Evolutionary conservation across 148 eudicot species (phyloP).

Genomic region (Vaccinium macrocarpon): DNA sequence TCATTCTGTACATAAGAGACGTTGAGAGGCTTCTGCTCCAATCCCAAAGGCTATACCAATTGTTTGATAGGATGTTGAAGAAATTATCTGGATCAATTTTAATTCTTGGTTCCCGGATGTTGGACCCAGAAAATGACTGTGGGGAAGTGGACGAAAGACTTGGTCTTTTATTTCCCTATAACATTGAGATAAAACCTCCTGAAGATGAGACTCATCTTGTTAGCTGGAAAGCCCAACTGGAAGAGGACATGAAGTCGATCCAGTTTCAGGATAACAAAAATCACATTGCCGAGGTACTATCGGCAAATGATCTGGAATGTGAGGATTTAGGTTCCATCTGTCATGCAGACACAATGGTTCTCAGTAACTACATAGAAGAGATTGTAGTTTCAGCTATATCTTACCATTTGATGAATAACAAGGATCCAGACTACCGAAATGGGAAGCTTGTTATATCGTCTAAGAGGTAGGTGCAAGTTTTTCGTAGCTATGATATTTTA

Average conservation of each 20-base stretch:
- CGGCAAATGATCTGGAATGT: conserved; percentile 84
- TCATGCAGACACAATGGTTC: conserved; percentile 61
- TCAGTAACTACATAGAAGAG: conserved; percentile 73
- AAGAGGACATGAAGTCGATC: conserved; percentile 79
- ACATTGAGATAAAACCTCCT: conserved; percentile 73
- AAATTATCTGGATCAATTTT: conserved; percentile 65
- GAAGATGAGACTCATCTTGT: conserved; percentile 65
- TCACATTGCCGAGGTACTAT: conserved; percentile 82
- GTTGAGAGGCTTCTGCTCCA: conserved; percentile 63
- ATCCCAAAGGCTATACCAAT: conserved; percentile 58
- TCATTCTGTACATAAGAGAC: conserved; percentile 79
- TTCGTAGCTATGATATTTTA: not conserved
- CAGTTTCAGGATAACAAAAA: conserved; percentile 76
- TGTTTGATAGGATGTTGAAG: conserved; percentile 56
- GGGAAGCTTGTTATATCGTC: conserved; percentile 89
- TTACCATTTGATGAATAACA: conserved; percentile 69
- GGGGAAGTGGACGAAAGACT: conserved; percentile 54
- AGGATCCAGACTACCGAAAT: conserved; percentile 80
- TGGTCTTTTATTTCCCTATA: conserved; percentile 63
- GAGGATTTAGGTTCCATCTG: conserved; percentile 77
- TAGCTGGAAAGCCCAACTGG: conserved; percentile 74
- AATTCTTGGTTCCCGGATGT: conserved; percentile 71
- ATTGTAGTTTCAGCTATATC: conserved; percentile 81
- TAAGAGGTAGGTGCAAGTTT: conserved; percentile 39
- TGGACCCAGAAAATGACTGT: conserved; percentile 43